phyloP scores from a whole-genome alignment of 805 yeast species.

The Spathaspora gorwiae region DNA sequence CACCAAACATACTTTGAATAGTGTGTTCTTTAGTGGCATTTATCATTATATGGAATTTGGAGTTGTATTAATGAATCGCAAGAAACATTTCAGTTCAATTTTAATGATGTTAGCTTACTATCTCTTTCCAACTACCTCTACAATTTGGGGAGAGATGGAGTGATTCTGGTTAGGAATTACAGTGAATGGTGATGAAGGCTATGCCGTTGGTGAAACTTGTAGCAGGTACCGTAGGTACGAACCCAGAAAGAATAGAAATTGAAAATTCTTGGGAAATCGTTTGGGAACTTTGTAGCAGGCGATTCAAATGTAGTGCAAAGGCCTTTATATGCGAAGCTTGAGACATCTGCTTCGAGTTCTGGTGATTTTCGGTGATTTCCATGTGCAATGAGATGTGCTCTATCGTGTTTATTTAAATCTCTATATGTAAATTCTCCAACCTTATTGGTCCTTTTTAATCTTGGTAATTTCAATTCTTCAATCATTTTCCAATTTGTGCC shows the following conservation, averaged over 20 bases:
- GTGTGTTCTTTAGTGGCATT: conserved; percentile 30
- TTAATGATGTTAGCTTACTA: conserved; percentile 26
- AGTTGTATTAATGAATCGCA: conserved; percentile 21
- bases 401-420: too few relatives aligned
- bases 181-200: conserved; percentile 22
- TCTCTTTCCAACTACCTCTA: conserved; percentile 18
- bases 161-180: conserved; percentile 28
- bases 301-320: too few relatives aligned
- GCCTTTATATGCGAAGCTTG: too few relatives aligned
- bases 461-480: too few relatives aligned
- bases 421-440: too few relatives aligned
- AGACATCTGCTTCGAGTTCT: too few relatives aligned
- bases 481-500: too few relatives aligned
- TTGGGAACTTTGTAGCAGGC: conserved; percentile 33
- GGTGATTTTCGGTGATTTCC: too few relatives aligned
- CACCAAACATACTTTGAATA: conserved; percentile 25
- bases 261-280: conserved; percentile 13
- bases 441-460: too few relatives aligned
- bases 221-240: conserved; percentile 23
- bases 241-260: too few relatives aligned
- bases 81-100: conserved; percentile 21
- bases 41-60: conserved; percentile 37
- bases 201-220: conserved; percentile 18
- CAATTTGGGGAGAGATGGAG: conserved; percentile 29
- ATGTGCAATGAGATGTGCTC: too few relatives aligned